Conservation (phyloP, 2,329 filamentous ascomycete species). For the Cordyceps cateniannulata region DNA sequence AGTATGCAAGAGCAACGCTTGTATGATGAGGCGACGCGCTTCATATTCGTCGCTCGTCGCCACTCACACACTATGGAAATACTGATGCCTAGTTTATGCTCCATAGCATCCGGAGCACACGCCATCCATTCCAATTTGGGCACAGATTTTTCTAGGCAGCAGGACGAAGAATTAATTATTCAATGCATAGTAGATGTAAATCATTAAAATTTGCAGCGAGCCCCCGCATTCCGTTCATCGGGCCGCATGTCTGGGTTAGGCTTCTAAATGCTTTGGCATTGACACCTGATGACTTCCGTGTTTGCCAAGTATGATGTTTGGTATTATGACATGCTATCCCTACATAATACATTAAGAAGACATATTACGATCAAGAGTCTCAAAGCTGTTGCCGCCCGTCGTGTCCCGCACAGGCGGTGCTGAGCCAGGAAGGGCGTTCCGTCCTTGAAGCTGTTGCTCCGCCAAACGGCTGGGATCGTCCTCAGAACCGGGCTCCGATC, state of each 20-base stretch:
- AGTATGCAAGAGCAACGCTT: not conserved
- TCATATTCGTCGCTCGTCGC: conserved; percentile 5
- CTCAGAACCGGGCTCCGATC: conserved; percentile 38
- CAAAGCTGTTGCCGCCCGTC: not conserved
- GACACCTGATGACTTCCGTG: not conserved
- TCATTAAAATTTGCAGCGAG: not conserved
- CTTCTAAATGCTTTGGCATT: not conserved
- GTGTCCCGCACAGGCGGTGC: not conserved
- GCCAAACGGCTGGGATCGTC: conserved; percentile 41
- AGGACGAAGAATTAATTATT: not conserved
- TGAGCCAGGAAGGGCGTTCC: not conserved
- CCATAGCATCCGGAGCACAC: conserved; percentile 4
- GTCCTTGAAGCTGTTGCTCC: conserved; percentile 34
- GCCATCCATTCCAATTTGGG: not conserved
- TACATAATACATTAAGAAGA: not conserved
- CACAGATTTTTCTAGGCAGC: not conserved
- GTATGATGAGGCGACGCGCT: not conserved
- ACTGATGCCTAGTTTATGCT: conserved; percentile 4
- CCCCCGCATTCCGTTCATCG: not conserved
- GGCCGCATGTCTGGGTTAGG: not conserved
- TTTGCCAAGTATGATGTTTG: not conserved
- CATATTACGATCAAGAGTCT: not conserved
- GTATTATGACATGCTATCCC: not conserved
- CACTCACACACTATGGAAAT: not conserved
- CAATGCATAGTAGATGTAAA: too few species aligned